Conservation (phyloP, 768 basidiomycete genomes). For the Tremella mesenterica region DNA sequence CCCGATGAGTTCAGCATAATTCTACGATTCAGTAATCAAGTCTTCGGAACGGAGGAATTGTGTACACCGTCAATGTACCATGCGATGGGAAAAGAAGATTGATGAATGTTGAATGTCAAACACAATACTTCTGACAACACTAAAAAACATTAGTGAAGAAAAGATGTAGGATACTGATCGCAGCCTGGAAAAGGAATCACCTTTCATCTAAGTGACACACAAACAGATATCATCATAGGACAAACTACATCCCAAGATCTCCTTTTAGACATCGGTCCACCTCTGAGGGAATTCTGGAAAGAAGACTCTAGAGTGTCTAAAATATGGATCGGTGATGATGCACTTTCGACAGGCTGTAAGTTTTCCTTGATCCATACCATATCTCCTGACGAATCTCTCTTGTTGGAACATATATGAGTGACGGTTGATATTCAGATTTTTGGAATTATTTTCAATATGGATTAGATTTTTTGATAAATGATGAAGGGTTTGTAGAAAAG, state of each 20-base stretch:
- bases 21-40: too few species aligned
- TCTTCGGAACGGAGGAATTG: too few species aligned
- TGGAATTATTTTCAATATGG: slow-evolving; percentile 84
- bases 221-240: slow-evolving; percentile 59
- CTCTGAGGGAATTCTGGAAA: slow-evolving; percentile 69
- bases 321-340: slow-evolving; percentile 28
- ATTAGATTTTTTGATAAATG: slow-evolving; percentile 70
- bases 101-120: too few species aligned
- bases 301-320: slow-evolving; percentile 55
- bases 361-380: background rate
- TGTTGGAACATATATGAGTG: too few species aligned
- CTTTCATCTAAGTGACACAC: slow-evolving; percentile 38
- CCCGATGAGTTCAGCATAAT: too few species aligned
- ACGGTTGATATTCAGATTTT: slow-evolving; percentile 26
- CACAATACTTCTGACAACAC: too few species aligned
- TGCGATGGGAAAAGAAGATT: too few species aligned
- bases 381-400: background rate
- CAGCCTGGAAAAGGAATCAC: slow-evolving; percentile 27
- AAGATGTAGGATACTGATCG: slow-evolving; percentile 2
- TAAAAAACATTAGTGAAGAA: too few species aligned
- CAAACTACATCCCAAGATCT: slow-evolving; percentile 77
- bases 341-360: slow-evolving; percentile 11
- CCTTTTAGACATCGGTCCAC: slow-evolving; percentile 66
- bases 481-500: slow-evolving; percentile 61
- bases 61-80: too few species aligned